These are phyloP conservation scores for Tylopilus sp. DNA, from an alignment of 768 basidiomycete genomes.

Conservation along the genomic window DNA sequence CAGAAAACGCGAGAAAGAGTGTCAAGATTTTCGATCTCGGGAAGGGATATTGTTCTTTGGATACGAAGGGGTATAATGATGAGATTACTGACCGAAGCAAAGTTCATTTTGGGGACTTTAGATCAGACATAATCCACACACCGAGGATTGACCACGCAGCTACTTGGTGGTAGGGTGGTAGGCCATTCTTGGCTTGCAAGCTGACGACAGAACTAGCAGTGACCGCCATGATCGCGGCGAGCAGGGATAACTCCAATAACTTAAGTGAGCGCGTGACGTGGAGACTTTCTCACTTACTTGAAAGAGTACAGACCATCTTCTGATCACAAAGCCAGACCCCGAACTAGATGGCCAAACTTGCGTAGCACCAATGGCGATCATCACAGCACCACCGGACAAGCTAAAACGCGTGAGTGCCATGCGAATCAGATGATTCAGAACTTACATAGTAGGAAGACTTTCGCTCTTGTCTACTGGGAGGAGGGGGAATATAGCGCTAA, in stretches of 20 bases:
- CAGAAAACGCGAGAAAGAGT: conserved; percentile 69
- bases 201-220: conserved; percentile 56
- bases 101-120: background rate
- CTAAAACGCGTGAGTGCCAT: conserved; percentile 29
- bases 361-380: conserved; percentile 37
- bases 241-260: conserved; percentile 38
- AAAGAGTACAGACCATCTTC: conserved; percentile 8
- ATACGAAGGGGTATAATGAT: conserved; percentile 49
- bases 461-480: conserved; percentile 72
- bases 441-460: conserved; percentile 57
- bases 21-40: conserved; percentile 51
- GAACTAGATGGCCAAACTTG: conserved; percentile 10
- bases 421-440: conserved; percentile 1
- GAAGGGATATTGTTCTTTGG: conserved; percentile 33
- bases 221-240: conserved; percentile 46
- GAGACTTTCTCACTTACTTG: conserved; percentile 20
- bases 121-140: conserved; percentile 30
- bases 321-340: background rate
- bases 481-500: conserved; percentile 66
- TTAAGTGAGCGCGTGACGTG: background rate
- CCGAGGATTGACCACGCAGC: conserved; percentile 65
- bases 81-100: conserved; percentile 46
- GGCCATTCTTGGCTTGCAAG: conserved; percentile 62
- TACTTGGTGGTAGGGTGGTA: conserved; percentile 58
- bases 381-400: conserved; percentile 43